A percentile compares a stretch with the other conserved stretches of the same genome.
phyloP scores from a whole-genome alignment of 495 filamentous ascomycete genomes.

The Saxophila tyrrhenica region DNA sequence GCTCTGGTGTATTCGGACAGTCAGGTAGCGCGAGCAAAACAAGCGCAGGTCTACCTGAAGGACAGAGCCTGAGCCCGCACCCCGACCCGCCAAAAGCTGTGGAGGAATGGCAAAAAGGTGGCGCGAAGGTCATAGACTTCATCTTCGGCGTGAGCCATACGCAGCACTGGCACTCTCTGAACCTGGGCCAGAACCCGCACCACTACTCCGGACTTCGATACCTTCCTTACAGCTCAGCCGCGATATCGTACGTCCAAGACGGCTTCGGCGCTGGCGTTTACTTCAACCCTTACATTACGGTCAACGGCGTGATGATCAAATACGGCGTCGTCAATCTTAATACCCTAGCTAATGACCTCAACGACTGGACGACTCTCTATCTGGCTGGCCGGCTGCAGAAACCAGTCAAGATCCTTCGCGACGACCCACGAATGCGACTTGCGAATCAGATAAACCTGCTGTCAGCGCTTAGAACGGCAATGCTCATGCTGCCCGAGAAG shows the following conservation, averaged over 20 bases:
- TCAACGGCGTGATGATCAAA: constrained; percentile 95
- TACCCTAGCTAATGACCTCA: constrained; percentile 75
- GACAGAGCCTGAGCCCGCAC: constrained; percentile 48
- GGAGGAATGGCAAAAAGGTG: constrained; percentile 67
- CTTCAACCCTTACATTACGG: constrained; percentile 89
- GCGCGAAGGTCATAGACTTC: constrained; percentile 95
- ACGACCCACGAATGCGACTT: constrained; percentile 79
- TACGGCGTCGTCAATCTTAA: constrained; percentile 91
- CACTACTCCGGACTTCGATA: constrained; percentile 86
- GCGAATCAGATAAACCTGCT: constrained; percentile 93
- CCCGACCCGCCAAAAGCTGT: constrained; percentile 67
- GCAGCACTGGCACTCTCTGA: constrained; percentile 93
- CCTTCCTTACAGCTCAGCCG: constrained; percentile 57
- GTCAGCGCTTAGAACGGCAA: constrained; percentile 77
- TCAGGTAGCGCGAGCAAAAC: constrained; percentile 30
- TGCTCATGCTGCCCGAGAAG: constrained; percentile 66
- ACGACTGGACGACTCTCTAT: constrained; percentile 84
- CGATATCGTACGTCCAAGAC: constrained; percentile 76
- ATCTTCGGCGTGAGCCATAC: constrained; percentile 93
- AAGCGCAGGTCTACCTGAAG: constrained; percentile 36
- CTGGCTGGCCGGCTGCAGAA: constrained; percentile 91
- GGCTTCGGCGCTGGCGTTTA: constrained; percentile 86
- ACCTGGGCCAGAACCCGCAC: constrained; percentile 74
- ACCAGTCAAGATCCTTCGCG: constrained; percentile 91
- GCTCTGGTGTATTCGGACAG: constrained; percentile 91